Base-by-base conservation (phyloP, 2,329 filamentous ascomycete species). In the Nigrospora sphaerica region DNA sequence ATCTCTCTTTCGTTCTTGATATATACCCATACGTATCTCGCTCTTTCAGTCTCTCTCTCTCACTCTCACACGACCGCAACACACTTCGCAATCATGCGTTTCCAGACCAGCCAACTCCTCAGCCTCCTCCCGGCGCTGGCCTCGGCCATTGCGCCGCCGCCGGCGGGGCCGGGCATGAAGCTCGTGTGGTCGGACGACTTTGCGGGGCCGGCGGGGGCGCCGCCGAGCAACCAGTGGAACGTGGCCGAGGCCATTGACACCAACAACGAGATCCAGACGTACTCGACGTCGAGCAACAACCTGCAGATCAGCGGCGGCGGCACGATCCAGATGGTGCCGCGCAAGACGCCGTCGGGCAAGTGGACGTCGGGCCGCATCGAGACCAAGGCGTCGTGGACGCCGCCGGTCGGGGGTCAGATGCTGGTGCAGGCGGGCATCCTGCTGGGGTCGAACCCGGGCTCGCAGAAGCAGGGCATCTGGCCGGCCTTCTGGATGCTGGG, bases 401-500 rank as follows among this genome's bases (percentile, higher is more conserved):
- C 74, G 0, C 39, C 59, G 14, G 57, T 65, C 1, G 70, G 69
- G 41, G 60, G 60, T 32, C 53, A 57, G 40, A 73, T 73, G 34
- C 56, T 71, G 32, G 65, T 68, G 41, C 70, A 77, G 57, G 68
- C 68, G 11, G 59, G 59, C 37, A 61, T 77, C 45, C 68, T 72
- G 9, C 72, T 73, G 49, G 74, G 74, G 32, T 46, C 48, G 47
- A 66, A 66, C 56, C 45, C 59, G 12, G 47, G 57, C 14, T 52
- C 52, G 31, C 62, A 65, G 42, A 74, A 74, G 61, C 64, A 71
- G 52, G 74, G 74, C 12, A 64, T 77, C 51, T 77, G 74, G 74
- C 73, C 74, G 3, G 74, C 74, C 4, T 77, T 77, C 54, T 77
- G 74, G 74, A 60, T 74, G 45, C 66, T 77, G 1, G 74, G 74